phyloP scores from a whole-genome alignment of 2,329 filamentous ascomycete genomes.

The Microsporum ferrugineum region DNA sequence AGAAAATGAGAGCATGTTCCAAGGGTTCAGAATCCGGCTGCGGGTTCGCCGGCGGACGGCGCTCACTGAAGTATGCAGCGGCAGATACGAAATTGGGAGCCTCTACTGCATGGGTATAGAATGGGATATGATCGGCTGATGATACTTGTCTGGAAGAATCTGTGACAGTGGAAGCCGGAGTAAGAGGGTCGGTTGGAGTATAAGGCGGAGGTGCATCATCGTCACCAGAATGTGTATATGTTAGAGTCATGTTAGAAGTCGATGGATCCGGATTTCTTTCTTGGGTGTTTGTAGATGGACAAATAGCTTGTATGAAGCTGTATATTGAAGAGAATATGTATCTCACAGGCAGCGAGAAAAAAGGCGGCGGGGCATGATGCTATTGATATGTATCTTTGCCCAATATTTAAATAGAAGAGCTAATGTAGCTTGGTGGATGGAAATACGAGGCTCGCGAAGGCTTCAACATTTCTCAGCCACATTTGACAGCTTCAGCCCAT shows the following conservation, averaged over 20 bases:
- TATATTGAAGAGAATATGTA: neutral
- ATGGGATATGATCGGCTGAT: conserved; percentile 9
- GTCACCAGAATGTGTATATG: conserved; percentile 14
- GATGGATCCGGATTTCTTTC: neutral
- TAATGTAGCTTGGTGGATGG: neutral
- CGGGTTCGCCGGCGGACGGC: conserved; percentile 19
- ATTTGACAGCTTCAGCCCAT: neutral
- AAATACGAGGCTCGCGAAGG: neutral
- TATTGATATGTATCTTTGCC: neutral
- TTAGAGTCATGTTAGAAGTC: conserved; percentile 6
- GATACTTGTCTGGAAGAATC: conserved; percentile 14
- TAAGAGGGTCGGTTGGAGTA: conserved; percentile 31
- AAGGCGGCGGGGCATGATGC: neutral
- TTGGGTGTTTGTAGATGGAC: too few species aligned
- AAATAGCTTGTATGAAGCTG: neutral
- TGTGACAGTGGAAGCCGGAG: conserved; percentile 5
- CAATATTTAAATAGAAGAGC: neutral
- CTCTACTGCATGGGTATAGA: conserved; percentile 13
- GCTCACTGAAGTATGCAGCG: conserved; percentile 31
- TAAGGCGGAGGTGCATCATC: conserved; percentile 34
- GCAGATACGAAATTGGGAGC: conserved; percentile 20
- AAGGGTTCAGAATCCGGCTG: conserved; percentile 20
- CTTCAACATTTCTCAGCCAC: neutral
- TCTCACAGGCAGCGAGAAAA: neutral
- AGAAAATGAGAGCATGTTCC: conserved; percentile 31